Base-by-base conservation (phyloP, 2,329 filamentous ascomycete genomes). In the Exophiala sideris region DNA sequence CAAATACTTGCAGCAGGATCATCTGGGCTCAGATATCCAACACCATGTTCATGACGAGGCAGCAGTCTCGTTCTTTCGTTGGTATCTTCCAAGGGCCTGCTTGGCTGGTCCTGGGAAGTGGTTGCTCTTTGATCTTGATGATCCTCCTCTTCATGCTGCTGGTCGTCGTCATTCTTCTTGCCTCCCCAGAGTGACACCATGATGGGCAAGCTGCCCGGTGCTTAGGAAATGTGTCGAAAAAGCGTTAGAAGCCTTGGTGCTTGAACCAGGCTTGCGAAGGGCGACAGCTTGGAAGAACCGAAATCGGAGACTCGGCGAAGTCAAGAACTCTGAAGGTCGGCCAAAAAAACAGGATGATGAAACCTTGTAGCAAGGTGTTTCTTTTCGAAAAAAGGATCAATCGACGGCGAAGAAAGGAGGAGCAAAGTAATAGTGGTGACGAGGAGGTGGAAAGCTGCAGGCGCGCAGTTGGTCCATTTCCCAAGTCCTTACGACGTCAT, bases 21-120 rank as follows among this genome's bases (percentile, higher is more conserved):
- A 75, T 91, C 87, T 10, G 88, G 87, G 64, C 86, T 87, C 50
- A 91, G 76, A 65, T 86, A 91, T 46, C 77, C 79, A 66, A 87
- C 73, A 53, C 84, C 80, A 64, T 85, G 86, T 35, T 85, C 85
- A 24, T 56, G 60, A 29, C 50, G 56, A 49, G 60, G 59, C 21
- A 95, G 79, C 62, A 95, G 77, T 29, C 87, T 80, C 36, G 82
- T 83, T 57, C 81, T 72, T 69, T 87, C 84, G 57, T 81, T 78
- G 18, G 81, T 75, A 52, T 83, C 77, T 45, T 63, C 58, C 9
- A 58, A 56, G 52, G 59, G 41, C 61, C 62, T 45, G 54, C 50
- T 47, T 5, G 56, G 46, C 35, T 54, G 59, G 33, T 39, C 45
- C 29, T 57, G 54, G 18, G 57, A 58, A 24, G 54, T 42, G n/a